Conservation (phyloP, 352 stramenopile genomes). For the Phytophthora tentaculata region DNA sequence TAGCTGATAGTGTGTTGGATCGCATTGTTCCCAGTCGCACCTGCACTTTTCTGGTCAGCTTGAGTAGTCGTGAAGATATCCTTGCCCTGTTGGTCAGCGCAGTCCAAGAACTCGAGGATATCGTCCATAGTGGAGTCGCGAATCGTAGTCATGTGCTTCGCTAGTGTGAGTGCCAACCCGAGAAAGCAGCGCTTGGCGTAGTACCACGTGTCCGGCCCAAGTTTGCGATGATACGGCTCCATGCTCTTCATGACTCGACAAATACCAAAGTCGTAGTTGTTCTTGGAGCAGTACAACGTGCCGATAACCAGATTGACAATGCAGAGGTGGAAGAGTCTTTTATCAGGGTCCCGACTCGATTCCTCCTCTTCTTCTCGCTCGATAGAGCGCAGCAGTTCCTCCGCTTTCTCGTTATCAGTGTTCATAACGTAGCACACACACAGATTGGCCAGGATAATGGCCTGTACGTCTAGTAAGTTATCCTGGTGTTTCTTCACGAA, state of each 20-base stretch:
- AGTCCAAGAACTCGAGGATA: slow-evolving; percentile 94
- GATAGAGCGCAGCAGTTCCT: slow-evolving; percentile 95
- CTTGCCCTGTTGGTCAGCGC: slow-evolving; percentile 91
- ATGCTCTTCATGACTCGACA: slow-evolving; percentile 95
- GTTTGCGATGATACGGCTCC: slow-evolving; percentile 96
- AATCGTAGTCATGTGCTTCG: slow-evolving; percentile 96
- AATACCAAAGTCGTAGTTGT: slow-evolving; percentile 98
- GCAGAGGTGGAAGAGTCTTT: slow-evolving; percentile 94
- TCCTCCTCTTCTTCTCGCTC: slow-evolving; percentile 95
- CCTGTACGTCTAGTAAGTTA: slow-evolving; percentile 93
- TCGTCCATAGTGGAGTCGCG: slow-evolving; percentile 95
- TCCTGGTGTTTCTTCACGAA: slow-evolving; percentile 94
- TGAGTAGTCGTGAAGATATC: slow-evolving; percentile 90
- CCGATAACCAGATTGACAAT: slow-evolving; percentile 98
- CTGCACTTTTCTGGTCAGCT: slow-evolving; percentile 35
- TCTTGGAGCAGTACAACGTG: slow-evolving; percentile 98
- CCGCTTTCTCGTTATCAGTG: slow-evolving; percentile 96
- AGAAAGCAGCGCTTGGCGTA: slow-evolving; percentile 97
- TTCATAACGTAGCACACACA: slow-evolving; percentile 98
- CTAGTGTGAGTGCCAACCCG: slow-evolving; percentile 91
- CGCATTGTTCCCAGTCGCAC: slow-evolving; percentile 36
- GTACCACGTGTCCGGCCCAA: slow-evolving; percentile 96
- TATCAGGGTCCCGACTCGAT: slow-evolving; percentile 87
- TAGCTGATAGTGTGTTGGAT: slow-evolving; percentile 91
- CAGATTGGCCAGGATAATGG: slow-evolving; percentile 97